Evolutionary conservation across 768 basidiomycete genomes (phyloP).

Genomic region (Amanita molliuscula): DNA sequence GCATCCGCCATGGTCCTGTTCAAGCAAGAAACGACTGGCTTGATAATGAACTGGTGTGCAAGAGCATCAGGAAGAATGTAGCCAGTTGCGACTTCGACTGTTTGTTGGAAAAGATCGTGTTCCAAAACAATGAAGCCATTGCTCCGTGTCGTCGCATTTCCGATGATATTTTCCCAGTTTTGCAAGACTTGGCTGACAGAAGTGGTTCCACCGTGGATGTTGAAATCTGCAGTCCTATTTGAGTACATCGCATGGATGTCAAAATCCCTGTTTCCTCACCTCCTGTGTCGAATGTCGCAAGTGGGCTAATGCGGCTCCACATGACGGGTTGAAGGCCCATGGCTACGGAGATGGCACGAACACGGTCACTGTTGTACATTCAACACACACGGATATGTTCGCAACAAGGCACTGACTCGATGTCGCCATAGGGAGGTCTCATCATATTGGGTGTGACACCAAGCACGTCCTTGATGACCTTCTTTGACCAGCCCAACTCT

Average conservation of each 20-base stretch:
- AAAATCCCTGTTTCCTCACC: constrained; percentile 23
- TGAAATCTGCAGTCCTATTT: constrained; percentile 47
- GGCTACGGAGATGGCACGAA: constrained; percentile 71
- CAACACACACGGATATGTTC: neutral
- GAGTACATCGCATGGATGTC: neutral
- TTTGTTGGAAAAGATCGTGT: constrained; percentile 79
- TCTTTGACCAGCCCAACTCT: constrained; percentile 81
- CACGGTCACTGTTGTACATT: constrained; percentile 52
- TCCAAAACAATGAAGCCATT: constrained; percentile 88
- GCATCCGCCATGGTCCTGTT: constrained; percentile 47
- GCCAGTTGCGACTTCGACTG: constrained; percentile 77
- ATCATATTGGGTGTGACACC: constrained; percentile 73
- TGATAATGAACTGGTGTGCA: constrained; percentile 57
- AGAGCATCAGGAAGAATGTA: constrained; percentile 80
- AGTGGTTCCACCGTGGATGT: constrained; percentile 58
- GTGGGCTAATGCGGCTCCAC: constrained; percentile 62
- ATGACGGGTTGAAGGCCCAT: constrained; percentile 81
- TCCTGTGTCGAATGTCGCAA: constrained; percentile 61
- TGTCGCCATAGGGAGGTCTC: constrained; percentile 77
- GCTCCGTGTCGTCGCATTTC: constrained; percentile 42
- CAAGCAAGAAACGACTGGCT: constrained; percentile 63
- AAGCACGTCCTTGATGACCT: constrained; percentile 73
- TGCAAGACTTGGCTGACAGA: constrained; percentile 48
- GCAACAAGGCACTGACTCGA: constrained; percentile 39
- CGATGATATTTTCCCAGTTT: constrained; percentile 68